Conservation (phyloP, 1,284 basidiomycete species). For the Apiotrichum domesticum region DNA sequence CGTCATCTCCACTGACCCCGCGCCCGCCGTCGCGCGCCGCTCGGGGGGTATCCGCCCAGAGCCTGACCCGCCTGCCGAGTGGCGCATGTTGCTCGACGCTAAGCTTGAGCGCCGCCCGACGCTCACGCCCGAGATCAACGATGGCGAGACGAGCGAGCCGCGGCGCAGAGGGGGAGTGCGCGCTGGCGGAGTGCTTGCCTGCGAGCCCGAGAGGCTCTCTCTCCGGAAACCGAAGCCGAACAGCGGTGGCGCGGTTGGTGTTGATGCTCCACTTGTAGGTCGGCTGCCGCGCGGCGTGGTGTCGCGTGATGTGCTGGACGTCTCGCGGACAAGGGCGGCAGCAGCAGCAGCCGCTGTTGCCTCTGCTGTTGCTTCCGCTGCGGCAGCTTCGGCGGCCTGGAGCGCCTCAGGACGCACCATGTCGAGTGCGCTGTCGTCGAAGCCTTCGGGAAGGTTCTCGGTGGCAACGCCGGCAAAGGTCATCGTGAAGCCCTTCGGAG, state of each 20-base stretch:
- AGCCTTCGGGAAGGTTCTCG: constrained; percentile 8
- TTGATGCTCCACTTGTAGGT: neutral
- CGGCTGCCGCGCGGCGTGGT: neutral
- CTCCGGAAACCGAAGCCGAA: too few relatives aligned
- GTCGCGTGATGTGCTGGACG: neutral
- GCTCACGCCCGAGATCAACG: too few relatives aligned
- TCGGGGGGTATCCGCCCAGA: neutral
- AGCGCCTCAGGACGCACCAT: constrained; percentile 9
- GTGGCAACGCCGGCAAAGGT: constrained; percentile 13
- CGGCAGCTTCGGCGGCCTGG: constrained; percentile 1
- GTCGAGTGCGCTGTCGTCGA: constrained; percentile 11
- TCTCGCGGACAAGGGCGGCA: neutral
- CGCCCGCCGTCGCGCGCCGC: neutral
- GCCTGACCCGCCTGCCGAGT: neutral
- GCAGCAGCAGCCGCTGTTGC: neutral
- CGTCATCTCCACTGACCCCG: neutral
- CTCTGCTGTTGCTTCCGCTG: neutral
- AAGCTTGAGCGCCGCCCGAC: neutral
- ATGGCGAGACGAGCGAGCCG: too few relatives aligned
- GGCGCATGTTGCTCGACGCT: too few relatives aligned
- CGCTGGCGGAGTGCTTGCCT: too few relatives aligned
- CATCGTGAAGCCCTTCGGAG: constrained; percentile 3
- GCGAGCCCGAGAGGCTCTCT: too few relatives aligned
- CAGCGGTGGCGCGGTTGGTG: too few relatives aligned
- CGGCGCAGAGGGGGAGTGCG: too few relatives aligned